Percentiles rank a stretch among this genome's conserved stretches.
These are phyloP conservation scores for Xylaria sp. DNA, from an alignment of 2,329 filamentous ascomycete genomes.

Conservation along the genomic window DNA sequence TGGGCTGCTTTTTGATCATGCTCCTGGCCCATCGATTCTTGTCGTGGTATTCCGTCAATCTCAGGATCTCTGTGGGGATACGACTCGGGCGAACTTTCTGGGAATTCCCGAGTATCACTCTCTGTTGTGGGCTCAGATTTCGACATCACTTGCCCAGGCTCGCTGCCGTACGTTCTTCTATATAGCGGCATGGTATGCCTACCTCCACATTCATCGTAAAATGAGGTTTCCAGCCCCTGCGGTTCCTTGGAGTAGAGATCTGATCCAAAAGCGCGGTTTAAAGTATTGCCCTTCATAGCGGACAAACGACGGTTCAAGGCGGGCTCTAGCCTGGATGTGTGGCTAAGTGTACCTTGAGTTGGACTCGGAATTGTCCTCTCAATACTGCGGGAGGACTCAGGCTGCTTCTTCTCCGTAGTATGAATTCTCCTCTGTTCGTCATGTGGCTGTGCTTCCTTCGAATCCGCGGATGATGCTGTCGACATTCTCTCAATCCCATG, in stretches of 20 bases:
- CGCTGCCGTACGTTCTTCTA: conserved; percentile 51
- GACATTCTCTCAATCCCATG: not conserved
- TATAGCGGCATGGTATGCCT: conserved; percentile 51
- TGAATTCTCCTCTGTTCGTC: conserved; percentile 38
- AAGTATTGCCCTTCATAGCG: conserved; percentile 9
- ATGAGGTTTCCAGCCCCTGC: conserved; percentile 62
- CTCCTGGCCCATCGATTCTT: conserved; percentile 27
- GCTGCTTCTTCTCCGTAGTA: conserved; percentile 43
- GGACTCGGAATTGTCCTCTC: conserved; percentile 44
- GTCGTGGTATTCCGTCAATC: conserved; percentile 43
- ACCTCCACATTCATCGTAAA: conserved; percentile 56
- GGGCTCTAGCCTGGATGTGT: conserved; percentile 37
- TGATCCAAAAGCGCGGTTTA: conserved; percentile 1
- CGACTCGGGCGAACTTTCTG: conserved; percentile 28
- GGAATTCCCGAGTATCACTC: not conserved
- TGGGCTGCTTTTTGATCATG: conserved; percentile 37
- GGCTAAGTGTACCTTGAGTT: conserved; percentile 46
- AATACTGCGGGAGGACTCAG: conserved; percentile 41
- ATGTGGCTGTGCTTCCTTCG: conserved; percentile 15
- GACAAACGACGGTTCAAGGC: conserved; percentile 33
- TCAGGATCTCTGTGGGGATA: conserved; percentile 47
- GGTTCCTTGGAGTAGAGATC: conserved; percentile 59
- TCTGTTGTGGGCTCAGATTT: not conserved
- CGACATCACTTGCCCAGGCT: conserved; percentile 32
- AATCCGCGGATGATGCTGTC: not conserved